These are phyloP conservation scores for Metschnikowia aberdeeniae DNA, from an alignment of 805 yeast species.

Conservation along the genomic window DNA sequence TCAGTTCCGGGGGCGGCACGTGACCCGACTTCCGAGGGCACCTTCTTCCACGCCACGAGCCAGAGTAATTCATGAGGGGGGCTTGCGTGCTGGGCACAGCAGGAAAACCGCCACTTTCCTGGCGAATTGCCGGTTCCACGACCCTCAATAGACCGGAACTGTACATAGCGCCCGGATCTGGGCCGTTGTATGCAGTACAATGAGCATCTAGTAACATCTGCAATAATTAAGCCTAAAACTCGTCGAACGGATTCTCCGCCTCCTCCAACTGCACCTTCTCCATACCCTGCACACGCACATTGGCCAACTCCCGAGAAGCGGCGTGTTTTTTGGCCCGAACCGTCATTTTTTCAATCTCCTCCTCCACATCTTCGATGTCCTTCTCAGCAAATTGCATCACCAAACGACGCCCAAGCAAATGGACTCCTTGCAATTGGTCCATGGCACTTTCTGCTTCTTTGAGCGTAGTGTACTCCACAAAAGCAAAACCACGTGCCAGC, in stretches of 20 bases:
- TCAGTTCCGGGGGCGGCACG: too few species aligned
- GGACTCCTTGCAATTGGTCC: slow-evolving; percentile 92
- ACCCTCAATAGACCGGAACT: too few species aligned
- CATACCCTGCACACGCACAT: slow-evolving; percentile 64
- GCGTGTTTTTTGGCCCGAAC: slow-evolving; percentile 78
- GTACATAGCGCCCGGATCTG: too few species aligned
- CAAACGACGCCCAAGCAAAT: slow-evolving; percentile 89
- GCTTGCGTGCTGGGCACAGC: too few species aligned
- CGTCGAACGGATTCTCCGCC: slow-evolving; percentile 29
- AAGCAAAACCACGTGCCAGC: slow-evolving; percentile 95
- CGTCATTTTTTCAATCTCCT: slow-evolving; percentile 87
- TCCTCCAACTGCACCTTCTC: slow-evolving; percentile 67
- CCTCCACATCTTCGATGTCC: slow-evolving; percentile 81
- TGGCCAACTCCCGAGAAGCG: slow-evolving; percentile 69
- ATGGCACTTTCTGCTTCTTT: slow-evolving; percentile 92
- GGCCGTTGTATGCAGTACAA: too few species aligned
- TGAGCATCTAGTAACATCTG: too few species aligned
- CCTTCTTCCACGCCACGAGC: too few species aligned
- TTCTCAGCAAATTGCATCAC: slow-evolving; percentile 90
- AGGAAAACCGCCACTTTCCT: too few species aligned
- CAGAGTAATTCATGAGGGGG: too few species aligned
- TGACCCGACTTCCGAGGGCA: too few species aligned
- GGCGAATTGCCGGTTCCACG: too few species aligned
- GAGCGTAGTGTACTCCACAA: slow-evolving; percentile 82
- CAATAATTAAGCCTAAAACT: too few species aligned